Percentiles rank a stretch among this genome's conserved stretches.
phyloP scores from a whole-genome alignment of 176 grass and related monocot genomes.

The Thalia dealbata region DNA sequence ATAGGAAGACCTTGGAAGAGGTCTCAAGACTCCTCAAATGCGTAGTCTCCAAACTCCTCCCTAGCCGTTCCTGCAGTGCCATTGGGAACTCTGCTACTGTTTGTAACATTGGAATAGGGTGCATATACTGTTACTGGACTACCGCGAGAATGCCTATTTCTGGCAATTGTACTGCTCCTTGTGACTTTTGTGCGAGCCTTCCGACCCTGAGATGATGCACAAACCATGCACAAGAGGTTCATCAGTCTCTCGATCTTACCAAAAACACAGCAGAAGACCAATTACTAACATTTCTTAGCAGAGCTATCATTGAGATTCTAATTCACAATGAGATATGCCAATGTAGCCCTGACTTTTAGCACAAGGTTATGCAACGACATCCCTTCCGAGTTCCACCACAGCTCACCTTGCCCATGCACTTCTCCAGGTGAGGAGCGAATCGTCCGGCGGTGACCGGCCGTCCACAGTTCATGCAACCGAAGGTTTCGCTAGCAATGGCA shows the following conservation, averaged over 20 bases:
- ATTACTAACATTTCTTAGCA: background rate
- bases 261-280: background rate
- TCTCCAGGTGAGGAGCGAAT: constrained; percentile 93
- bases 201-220: constrained; percentile 48
- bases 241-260: background rate
- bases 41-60: constrained; percentile 41
- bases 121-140: constrained; percentile 41
- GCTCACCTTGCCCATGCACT: constrained; percentile 96
- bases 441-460: constrained; percentile 62
- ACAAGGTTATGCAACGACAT: background rate
- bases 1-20: background rate
- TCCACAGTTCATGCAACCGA: constrained; percentile 92
- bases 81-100: constrained; percentile 31
- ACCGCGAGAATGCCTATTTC: constrained; percentile 46
- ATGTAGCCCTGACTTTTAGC: background rate
- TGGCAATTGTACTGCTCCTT: constrained; percentile 54
- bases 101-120: constrained; percentile 32
- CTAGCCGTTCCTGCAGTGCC: constrained; percentile 12
- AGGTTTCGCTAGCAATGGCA: constrained; percentile 52
- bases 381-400: background rate
- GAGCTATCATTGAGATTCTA: background rate
- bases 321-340: background rate
- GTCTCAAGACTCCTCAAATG: constrained; percentile 35
- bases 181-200: constrained; percentile 65
- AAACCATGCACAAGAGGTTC: background rate